phyloP scores from a whole-genome alignment of 139 green algal genomes.

The Chlamydomonas eustigma region DNA sequence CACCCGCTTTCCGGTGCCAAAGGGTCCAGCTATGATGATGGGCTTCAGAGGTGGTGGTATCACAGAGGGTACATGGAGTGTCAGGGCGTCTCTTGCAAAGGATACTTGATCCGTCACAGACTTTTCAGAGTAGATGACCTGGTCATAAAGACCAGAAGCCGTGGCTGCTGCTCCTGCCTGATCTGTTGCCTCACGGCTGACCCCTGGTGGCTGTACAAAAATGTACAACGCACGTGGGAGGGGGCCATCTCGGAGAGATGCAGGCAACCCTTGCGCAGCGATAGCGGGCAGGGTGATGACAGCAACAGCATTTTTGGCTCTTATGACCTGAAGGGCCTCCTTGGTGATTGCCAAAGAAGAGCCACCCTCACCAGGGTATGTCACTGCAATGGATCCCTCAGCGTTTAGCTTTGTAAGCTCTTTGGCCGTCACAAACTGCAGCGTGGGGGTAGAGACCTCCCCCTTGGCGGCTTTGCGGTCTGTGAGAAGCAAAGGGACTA shows the following conservation, averaged over 20 bases:
- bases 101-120: constrained; percentile 22
- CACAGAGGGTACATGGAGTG: constrained; percentile 35
- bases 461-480: constrained; percentile 49
- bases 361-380: background rate
- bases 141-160: constrained; percentile 20
- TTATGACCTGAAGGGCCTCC: constrained; percentile 17
- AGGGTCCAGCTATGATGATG: constrained; percentile 58
- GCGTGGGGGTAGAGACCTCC: constrained; percentile 10
- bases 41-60: constrained; percentile 43
- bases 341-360: constrained; percentile 23
- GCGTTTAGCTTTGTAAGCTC: constrained; percentile 29
- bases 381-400: constrained; percentile 19
- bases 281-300: constrained; percentile 25
- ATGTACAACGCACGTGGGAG: background rate
- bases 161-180: background rate
- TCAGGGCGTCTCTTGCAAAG: constrained; percentile 28
- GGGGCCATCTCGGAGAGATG: background rate
- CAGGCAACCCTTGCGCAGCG: background rate
- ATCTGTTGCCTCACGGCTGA: background rate
- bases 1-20: constrained; percentile 55
- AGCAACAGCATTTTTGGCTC: constrained; percentile 17
- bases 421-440: constrained; percentile 36
- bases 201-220: background rate
- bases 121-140: constrained; percentile 21
- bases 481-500: constrained; percentile 31